A percentile compares a stretch with the other conserved stretches of the same genome.
Evolutionary conservation across 2,329 filamentous ascomycete genomes (phyloP).

Genomic region (Beauveria medogensis): DNA sequence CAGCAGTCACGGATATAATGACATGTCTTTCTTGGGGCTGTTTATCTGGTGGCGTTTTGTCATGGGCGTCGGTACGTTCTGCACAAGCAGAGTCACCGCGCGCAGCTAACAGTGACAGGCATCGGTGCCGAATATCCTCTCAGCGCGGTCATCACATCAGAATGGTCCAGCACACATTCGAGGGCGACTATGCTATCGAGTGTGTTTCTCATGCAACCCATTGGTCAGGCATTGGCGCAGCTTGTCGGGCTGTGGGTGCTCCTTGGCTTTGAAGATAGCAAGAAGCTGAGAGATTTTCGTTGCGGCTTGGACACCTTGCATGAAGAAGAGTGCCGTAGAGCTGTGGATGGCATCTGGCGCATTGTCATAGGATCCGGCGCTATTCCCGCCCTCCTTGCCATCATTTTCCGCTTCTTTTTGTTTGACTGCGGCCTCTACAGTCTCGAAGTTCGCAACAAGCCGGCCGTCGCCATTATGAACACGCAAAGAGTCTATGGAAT

Average conservation of each 20-base stretch:
- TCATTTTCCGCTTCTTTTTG: slow-evolving; percentile 58
- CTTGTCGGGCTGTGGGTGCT: slow-evolving; percentile 49
- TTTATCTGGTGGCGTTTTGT: slow-evolving; percentile 49
- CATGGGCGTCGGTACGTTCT: slow-evolving; percentile 39
- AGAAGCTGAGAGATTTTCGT: slow-evolving; percentile 34
- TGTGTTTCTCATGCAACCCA: slow-evolving; percentile 62
- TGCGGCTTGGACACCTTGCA: slow-evolving; percentile 39
- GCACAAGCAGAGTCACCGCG: background rate
- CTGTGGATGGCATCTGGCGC: slow-evolving; percentile 55
- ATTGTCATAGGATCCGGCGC: slow-evolving; percentile 60
- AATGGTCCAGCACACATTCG: slow-evolving; percentile 56
- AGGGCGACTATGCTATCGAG: slow-evolving; percentile 59
- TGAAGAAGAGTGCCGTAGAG: slow-evolving; percentile 36
- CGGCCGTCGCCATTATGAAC: slow-evolving; percentile 49
- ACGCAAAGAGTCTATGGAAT: slow-evolving; percentile 51
- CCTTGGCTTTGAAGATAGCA: slow-evolving; percentile 35
- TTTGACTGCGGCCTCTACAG: slow-evolving; percentile 59
- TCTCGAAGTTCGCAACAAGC: slow-evolving; percentile 56
- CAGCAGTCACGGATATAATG: slow-evolving; percentile 39
- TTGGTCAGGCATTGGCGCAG: slow-evolving; percentile 59
- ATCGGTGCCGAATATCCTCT: slow-evolving; percentile 64
- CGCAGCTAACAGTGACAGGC: slow-evolving; percentile 26
- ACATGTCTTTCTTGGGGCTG: slow-evolving; percentile 41
- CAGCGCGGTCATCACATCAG: slow-evolving; percentile 58
- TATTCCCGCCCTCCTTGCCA: slow-evolving; percentile 54